Conservation (phyloP, 371 early-diverging fungal genomes). For the Amoeboaphelidium protococcarum region DNA sequence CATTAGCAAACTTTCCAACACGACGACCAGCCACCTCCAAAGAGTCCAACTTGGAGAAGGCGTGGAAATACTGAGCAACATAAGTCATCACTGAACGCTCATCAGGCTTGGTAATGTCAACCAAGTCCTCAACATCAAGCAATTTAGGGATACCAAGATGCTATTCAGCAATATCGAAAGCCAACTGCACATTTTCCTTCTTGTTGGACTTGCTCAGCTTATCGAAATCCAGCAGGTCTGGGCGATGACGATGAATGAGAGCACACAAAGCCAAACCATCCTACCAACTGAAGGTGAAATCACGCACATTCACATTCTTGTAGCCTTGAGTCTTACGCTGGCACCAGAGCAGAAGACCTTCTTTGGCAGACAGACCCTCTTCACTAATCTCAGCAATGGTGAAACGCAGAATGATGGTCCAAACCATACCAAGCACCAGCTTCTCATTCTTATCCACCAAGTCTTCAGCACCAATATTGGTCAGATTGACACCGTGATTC, state of each 20-base stretch:
- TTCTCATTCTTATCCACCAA: conserved; percentile 84
- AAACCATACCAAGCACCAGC: conserved; percentile 86
- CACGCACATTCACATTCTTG: conserved; percentile 42
- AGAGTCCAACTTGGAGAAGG: conserved; percentile 61
- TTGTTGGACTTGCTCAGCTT: conserved; percentile 44
- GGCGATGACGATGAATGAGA: conserved; percentile 79
- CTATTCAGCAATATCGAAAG: conserved; percentile 77
- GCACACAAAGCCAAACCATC: conserved; percentile 91
- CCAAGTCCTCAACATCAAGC: conserved; percentile 84
- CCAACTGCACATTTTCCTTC: conserved; percentile 68
- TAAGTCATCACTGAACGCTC: conserved; percentile 95
- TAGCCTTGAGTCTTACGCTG: conserved; percentile 77
- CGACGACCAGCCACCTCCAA: conserved; percentile 70
- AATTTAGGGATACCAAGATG: conserved; percentile 62
- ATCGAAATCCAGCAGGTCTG: conserved; percentile 65
- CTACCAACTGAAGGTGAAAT: conserved; percentile 65
- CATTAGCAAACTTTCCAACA: conserved; percentile 65
- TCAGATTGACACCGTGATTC: conserved; percentile 47
- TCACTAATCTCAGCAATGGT: conserved; percentile 79
- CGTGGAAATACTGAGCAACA: conserved; percentile 93
- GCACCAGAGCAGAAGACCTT: conserved; percentile 85
- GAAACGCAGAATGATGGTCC: conserved; percentile 90
- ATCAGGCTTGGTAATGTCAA: conserved; percentile 75
- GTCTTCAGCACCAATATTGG: conserved; percentile 67
- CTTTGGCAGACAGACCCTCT: conserved; percentile 66